phyloP scores from a whole-genome alignment of 192 early-diverging fungal species.

The Linnemannia hyalina region DNA sequence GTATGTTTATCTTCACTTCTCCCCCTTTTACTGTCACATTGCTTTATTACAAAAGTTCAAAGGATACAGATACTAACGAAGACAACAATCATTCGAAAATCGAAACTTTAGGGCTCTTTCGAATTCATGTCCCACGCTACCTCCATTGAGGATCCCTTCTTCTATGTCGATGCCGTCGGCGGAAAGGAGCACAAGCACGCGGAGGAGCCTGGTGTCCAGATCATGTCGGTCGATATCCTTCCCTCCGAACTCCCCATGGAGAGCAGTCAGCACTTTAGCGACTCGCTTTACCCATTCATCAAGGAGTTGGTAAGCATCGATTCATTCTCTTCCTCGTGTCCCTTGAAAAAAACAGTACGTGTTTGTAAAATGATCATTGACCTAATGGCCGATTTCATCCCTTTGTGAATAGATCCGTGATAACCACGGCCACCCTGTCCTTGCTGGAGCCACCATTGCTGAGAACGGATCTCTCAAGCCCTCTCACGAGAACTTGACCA shows the following conservation, averaged over 20 bases:
- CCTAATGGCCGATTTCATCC: not conserved
- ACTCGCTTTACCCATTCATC: slow-evolving; percentile 84
- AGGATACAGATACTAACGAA: not conserved
- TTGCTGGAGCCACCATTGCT: slow-evolving; percentile 84
- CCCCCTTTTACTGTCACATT: not conserved
- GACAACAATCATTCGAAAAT: not conserved
- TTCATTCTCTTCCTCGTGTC: not conserved
- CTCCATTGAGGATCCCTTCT: slow-evolving; percentile 92
- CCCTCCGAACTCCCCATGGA: slow-evolving; percentile 97
- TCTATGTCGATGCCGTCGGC: slow-evolving; percentile 88
- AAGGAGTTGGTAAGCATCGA: slow-evolving; percentile 77
- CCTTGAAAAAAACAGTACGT: not conserved
- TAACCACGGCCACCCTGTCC: slow-evolving; percentile 74
- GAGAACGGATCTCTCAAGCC: slow-evolving; percentile 73
- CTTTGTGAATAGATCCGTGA: slow-evolving; percentile 54
- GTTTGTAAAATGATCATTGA: not conserved
- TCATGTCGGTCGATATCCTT: slow-evolving; percentile 97
- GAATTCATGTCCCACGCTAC: slow-evolving; percentile 95
- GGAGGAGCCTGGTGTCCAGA: slow-evolving; percentile 89
- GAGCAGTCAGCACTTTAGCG: slow-evolving; percentile 93
- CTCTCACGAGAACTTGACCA: slow-evolving; percentile 67
- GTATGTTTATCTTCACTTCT: slow-evolving; percentile 49
- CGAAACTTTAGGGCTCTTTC: slow-evolving; percentile 78
- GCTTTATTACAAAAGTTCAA: not conserved
- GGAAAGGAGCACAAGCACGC: slow-evolving; percentile 69